Conservation (phyloP, 331 rosid genomes). For the Quercus lobata region DNA sequence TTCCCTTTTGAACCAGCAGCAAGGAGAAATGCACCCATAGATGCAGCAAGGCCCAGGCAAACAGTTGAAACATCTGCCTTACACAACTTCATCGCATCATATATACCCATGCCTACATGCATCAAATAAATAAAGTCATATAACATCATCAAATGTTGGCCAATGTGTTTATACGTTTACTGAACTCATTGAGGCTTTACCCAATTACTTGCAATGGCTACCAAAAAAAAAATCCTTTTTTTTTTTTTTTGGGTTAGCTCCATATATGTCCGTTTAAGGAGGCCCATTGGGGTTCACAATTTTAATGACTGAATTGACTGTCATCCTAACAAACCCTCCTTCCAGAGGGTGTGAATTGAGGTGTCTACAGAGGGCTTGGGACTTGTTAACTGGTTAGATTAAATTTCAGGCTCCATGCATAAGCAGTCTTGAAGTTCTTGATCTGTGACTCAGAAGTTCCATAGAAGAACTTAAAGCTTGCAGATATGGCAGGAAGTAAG, state of each 20-base stretch:
- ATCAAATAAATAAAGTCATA: constrained; percentile 15
- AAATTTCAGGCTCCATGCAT: background rate
- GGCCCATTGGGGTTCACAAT: background rate
- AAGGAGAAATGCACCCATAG: constrained; percentile 96
- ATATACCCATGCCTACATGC: constrained; percentile 87
- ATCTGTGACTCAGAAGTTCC: background rate
- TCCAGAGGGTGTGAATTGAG: background rate
- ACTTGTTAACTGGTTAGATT: background rate
- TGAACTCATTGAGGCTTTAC: background rate
- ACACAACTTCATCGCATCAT: constrained; percentile 95
- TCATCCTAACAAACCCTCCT: background rate
- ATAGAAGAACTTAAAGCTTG: background rate
- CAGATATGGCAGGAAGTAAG: background rate
- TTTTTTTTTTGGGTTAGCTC: background rate
- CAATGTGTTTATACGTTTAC: background rate
- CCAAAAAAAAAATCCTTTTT: background rate
- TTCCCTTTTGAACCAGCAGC: constrained; percentile 91
- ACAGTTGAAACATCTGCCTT: constrained; percentile 94
- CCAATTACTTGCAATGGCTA: background rate
- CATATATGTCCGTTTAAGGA: no score
- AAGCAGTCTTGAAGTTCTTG: background rate
- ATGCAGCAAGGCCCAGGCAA: constrained; percentile 95
- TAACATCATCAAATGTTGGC: background rate
- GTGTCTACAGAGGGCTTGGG: background rate
- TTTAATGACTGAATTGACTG: background rate